Base-by-base conservation (phyloP, 495 filamentous ascomycete genomes). In the Aspergillus funiculosus region DNA sequence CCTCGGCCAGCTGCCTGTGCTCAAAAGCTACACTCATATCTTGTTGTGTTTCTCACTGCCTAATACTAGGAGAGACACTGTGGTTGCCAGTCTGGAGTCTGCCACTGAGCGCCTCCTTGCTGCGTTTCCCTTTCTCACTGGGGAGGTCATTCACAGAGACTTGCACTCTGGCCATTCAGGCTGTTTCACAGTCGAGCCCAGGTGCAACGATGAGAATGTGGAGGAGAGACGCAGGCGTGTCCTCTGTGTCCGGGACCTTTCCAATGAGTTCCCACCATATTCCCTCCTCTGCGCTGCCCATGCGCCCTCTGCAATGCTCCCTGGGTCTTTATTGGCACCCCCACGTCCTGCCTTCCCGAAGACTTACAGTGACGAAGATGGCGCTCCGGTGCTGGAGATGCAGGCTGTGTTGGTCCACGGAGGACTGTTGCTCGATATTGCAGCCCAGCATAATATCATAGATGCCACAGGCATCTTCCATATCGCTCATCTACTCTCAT, bases 361-460 rank as follows among this genome's bases (percentile, higher is more conserved):
- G 15, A 46, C 24, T 10, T 69, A 63, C 35, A 38, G 47, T 10
- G 57, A 60, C 7, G 39, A 51, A 6, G 9, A 39, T 46, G 57
- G 62, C 1, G 63, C 66, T 1, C 66, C 58, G 6, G 60, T 63
- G 3, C 31, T 68, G 13, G 46, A 53, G 6, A 38, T 62, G 17
- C 64, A 70, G 38, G 62, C 50, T 18, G 71, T 48, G 38, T 60
- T 67, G 34, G 53, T 75, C 24, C 47, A 53, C 11, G 68, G 61
- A 6, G 66, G 66, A 3, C 25, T 64, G 0, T 18, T 68, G 0
- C 48, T 69, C 0, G 52, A 55, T 20, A 52, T 62, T 10, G 60
- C 57, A 5, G 57, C 55, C 6, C 66, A 73, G 36, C 71, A 76
- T 53, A 72, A 70, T 30, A 61, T 69, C 34, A 48, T 64, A 15